A percentile compares a stretch with the other conserved stretches of the same genome.
These are phyloP conservation scores for Hypoxylon sp. DNA, from an alignment of 2,329 filamentous ascomycete genomes.

Conservation along the genomic window DNA sequence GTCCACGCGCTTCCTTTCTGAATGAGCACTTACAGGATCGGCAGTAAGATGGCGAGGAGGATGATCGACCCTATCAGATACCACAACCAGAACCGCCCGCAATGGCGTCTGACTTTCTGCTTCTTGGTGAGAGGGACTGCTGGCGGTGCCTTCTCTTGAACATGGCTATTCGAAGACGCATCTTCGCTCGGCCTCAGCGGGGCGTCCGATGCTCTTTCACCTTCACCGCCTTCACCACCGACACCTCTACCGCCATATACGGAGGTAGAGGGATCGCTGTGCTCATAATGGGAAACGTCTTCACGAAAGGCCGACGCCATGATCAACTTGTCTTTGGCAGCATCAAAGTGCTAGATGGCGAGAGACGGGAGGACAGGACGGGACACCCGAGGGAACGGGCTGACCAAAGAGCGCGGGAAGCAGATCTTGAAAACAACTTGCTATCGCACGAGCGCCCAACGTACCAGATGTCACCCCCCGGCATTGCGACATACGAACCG, in stretches of 20 bases:
- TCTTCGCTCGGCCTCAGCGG: constrained; percentile 38
- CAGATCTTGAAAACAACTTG: constrained; percentile 24
- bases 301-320: constrained; percentile 49
- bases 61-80: constrained; percentile 57
- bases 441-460: constrained; percentile 23
- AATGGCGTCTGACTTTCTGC: constrained; percentile 57
- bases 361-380: constrained; percentile 25
- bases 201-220: constrained; percentile 29
- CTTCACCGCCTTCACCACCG: constrained; percentile 24
- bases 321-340: constrained; percentile 38
- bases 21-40: constrained; percentile 56
- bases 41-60: constrained; percentile 59
- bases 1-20: background rate
- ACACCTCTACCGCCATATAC: constrained; percentile 43
- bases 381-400: constrained; percentile 19
- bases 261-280: constrained; percentile 42
- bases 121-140: constrained; percentile 47
- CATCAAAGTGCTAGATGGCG: constrained; percentile 33
- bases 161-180: constrained; percentile 46
- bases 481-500: constrained; percentile 32
- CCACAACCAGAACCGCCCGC: constrained; percentile 57
- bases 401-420: constrained; percentile 24
- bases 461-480: constrained; percentile 27
- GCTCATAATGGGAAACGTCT: constrained; percentile 46
- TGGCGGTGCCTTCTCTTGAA: constrained; percentile 45